Evolutionary conservation across 768 basidiomycete species (phyloP).

Genomic region (Melanogaster broomeanus): DNA sequence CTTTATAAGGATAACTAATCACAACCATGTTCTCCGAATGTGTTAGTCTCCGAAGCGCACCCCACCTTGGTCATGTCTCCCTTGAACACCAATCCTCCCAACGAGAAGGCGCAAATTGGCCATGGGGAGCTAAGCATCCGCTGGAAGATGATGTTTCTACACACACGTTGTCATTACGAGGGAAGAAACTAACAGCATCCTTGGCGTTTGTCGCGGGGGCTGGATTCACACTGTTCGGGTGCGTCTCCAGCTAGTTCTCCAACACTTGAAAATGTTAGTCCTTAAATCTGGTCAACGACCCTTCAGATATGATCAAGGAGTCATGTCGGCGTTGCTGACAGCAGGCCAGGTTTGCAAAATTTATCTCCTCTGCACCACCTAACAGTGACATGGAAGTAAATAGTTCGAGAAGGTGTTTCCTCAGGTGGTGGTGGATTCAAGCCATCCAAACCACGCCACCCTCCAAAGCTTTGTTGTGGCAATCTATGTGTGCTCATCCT

Average conservation of each 20-base stretch:
- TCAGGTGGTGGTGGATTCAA: slow-evolving; percentile 45
- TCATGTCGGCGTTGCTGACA: slow-evolving; percentile 67
- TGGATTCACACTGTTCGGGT: slow-evolving; percentile 67
- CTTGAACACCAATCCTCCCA: neutral
- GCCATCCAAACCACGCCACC: slow-evolving; percentile 47
- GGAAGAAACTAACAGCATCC: slow-evolving; percentile 45
- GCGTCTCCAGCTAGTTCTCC: slow-evolving; percentile 14
- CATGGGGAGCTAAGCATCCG: neutral
- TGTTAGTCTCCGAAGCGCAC: too few relatives aligned
- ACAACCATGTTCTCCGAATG: neutral
- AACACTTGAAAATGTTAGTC: too few relatives aligned
- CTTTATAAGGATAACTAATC: too few relatives aligned
- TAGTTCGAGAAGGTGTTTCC: slow-evolving; percentile 63
- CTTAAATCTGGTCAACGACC: neutral
- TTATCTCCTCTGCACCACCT: neutral
- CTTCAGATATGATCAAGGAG: slow-evolving; percentile 65
- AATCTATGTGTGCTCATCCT: slow-evolving; percentile 48
- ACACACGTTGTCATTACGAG: slow-evolving; percentile 25
- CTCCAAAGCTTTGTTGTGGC: slow-evolving; percentile 62
- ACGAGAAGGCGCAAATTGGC: neutral
- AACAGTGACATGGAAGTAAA: slow-evolving; percentile 3
- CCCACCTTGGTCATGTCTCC: slow-evolving; percentile 4
- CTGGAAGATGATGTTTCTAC: slow-evolving; percentile 11
- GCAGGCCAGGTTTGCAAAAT: slow-evolving; percentile 43
- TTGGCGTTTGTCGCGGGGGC: slow-evolving; percentile 59